Evolutionary conservation across 305 asterid species (phyloP), one percentile per base, ranked within the genome.

Genomic region (Solanum aculeatissimum): DNA sequence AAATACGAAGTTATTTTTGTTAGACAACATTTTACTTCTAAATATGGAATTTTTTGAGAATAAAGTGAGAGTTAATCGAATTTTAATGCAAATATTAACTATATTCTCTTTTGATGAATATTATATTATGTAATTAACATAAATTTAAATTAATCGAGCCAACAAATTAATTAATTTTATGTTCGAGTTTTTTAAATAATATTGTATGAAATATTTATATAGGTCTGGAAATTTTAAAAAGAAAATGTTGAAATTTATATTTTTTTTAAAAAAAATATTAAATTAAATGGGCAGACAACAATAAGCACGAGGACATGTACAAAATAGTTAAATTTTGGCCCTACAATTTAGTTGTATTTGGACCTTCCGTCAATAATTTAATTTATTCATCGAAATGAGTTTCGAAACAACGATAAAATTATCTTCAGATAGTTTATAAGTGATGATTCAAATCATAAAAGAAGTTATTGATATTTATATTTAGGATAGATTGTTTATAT

Each of bases 1-100:
- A 9, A 21, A 21, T 58, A 10, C 2, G 9, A 40, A 40, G 1
- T 58, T 58, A 0, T 4, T 5, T 57, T n/a, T 57, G 14, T 57
- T 57, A n/a, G 3, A 6, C 9, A 3, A 21, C 0, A 0, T 9
- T 57, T 55, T 21, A 9, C 0, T 14, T 57, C 2, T 6, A 21
- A 57, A 57, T 4, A 4, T 57, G 6, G 0, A 57, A 57, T 0
- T 57, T 21, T 57, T n/a, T 4, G 12, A 1, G 29, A 2, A 2
- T 21, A 21, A 57, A 57, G n/a, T 57, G 0, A 0, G 11, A 7
- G 9, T 57, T 57, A n/a, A 21, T 57, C 29, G 0, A 0, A 57
- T 57, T 9, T 57, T 25, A 57, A 9, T 57, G 1, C 0, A 9
- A 0, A 57, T 57, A 57, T 3, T n/a, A n/a, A n/a, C n/a, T n/a